Percentiles rank a stretch among this genome's conserved stretches.
Evolutionary conservation across 148 eudicot genomes (phyloP).

Genomic region (Polygonum maritimum): DNA sequence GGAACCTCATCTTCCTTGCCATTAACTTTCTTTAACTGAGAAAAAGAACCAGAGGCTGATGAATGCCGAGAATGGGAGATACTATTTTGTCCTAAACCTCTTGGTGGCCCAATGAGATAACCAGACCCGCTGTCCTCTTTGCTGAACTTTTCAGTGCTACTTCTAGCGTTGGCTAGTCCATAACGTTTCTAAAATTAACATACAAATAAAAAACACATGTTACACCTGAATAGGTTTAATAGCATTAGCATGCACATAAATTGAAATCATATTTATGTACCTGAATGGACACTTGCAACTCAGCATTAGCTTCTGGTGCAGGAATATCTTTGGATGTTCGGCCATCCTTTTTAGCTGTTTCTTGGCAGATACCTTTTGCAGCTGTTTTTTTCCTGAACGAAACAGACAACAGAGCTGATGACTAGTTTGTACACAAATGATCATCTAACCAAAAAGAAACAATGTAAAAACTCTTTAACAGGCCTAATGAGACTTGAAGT

Average conservation of each 20-base stretch:
- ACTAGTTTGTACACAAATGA: neutral
- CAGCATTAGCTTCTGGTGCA: constrained; percentile 68
- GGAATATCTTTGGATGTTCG: constrained; percentile 49
- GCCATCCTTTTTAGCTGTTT: constrained; percentile 32
- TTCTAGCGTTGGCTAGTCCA: constrained; percentile 34
- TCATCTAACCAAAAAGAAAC: neutral
- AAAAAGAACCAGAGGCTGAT: constrained; percentile 16
- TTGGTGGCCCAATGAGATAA: constrained; percentile 33
- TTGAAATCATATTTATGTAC: constrained; percentile 13
- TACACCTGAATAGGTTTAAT: neutral
- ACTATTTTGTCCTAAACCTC: constrained; percentile 16
- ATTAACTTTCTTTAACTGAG: constrained; percentile 3
- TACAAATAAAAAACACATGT: neutral
- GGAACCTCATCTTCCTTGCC: constrained; percentile 18
- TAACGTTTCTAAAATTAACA: constrained; percentile 35
- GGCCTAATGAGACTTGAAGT: neutral
- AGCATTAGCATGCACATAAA: neutral
- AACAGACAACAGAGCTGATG: neutral
- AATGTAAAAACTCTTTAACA: neutral
- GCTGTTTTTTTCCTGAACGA: constrained; percentile 38
- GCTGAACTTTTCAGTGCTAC: constrained; percentile 45
- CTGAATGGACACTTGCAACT: constrained; percentile 45
- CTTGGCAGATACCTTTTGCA: constrained; percentile 33
- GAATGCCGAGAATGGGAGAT: constrained; percentile 18
- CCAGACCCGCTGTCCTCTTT: constrained; percentile 39